phyloP scores from a whole-genome alignment of 352 stramenopile genomes.

The Thalassiosira hispida region DNA sequence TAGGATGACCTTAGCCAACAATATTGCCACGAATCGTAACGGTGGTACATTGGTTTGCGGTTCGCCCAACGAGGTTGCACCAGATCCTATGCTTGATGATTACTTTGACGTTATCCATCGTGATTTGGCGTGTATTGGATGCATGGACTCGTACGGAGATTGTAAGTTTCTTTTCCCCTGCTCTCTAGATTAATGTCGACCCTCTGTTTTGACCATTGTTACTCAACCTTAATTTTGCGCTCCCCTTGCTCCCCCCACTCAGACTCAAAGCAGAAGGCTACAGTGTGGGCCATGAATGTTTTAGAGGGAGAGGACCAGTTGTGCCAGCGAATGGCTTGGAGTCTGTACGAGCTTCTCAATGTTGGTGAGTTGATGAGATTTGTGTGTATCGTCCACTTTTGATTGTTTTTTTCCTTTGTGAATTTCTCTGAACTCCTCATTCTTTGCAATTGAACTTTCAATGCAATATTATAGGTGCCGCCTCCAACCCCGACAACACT shows the following conservation, averaged over 20 bases:
- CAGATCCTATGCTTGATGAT: constrained; percentile 61
- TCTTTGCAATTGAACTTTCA: constrained; percentile 6
- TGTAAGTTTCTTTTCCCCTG: too few species aligned
- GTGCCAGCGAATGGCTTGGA: constrained; percentile 70
- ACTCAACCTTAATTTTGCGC: not conserved
- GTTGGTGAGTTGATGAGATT: constrained; percentile 20
- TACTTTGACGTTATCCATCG: constrained; percentile 62
- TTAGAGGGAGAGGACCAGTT: constrained; percentile 73
- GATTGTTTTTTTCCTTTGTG: not conserved
- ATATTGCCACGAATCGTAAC: constrained; percentile 41
- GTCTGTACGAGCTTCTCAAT: constrained; percentile 70
- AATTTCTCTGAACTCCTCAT: constrained; percentile 13
- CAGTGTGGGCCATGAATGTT: constrained; percentile 59
- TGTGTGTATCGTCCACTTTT: not conserved
- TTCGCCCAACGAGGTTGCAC: constrained; percentile 59
- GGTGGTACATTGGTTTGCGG: constrained; percentile 62
- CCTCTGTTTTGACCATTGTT: not conserved
- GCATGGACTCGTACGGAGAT: constrained; percentile 43
- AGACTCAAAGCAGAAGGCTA: constrained; percentile 57
- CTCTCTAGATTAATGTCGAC: not conserved
- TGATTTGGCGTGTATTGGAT: constrained; percentile 59
- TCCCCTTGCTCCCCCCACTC: not conserved
- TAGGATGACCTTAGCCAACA: constrained; percentile 40
- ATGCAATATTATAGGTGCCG: constrained; percentile 21
- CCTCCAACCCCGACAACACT: constrained; percentile 63